phyloP scores from a whole-genome alignment of 768 basidiomycete genomes.

The Paxillus ammoniavirescens region DNA sequence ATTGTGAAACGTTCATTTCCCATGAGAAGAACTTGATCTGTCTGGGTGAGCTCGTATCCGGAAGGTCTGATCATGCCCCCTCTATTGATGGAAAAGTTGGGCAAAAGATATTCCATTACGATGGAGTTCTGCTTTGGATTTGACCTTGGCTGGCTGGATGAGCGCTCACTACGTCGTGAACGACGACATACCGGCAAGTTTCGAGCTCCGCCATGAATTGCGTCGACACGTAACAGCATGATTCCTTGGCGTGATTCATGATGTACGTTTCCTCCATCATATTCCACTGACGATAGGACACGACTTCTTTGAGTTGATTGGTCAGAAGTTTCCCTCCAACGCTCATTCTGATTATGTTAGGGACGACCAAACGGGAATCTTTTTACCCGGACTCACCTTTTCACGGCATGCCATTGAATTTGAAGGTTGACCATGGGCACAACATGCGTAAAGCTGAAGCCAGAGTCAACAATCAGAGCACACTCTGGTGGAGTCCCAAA shows the following conservation, averaged over 20 bases:
- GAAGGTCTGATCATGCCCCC: slow-evolving; percentile 54
- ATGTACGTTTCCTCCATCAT: slow-evolving; percentile 98
- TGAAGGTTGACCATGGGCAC: slow-evolving; percentile 76
- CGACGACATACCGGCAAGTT: slow-evolving; percentile 63
- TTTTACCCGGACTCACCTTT: slow-evolving; percentile 51
- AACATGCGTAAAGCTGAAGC: slow-evolving; percentile 93
- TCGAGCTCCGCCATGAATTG: slow-evolving; percentile 75
- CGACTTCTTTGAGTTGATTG: slow-evolving; percentile 90
- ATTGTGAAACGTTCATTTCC: slow-evolving; percentile 90
- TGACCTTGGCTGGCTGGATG: slow-evolving; percentile 37
- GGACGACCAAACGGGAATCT: slow-evolving; percentile 10
- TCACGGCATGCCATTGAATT: slow-evolving; percentile 79
- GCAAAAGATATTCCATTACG: slow-evolving; percentile 86
- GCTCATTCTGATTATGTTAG: slow-evolving; percentile 64
- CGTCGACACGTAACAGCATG: slow-evolving; percentile 82
- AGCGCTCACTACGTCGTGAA: slow-evolving; percentile 14
- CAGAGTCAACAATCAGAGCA: slow-evolving; percentile 79
- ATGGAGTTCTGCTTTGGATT: slow-evolving; percentile 62
- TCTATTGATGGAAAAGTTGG: slow-evolving; percentile 75
- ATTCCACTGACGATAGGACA: slow-evolving; percentile 96
- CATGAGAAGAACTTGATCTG: slow-evolving; percentile 77
- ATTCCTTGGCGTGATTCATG: slow-evolving; percentile 90
- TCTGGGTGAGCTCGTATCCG: slow-evolving; percentile 52
- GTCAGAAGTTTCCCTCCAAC: slow-evolving; percentile 95
- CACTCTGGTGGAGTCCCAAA: slow-evolving; percentile 65